These are phyloP conservation scores for Cryptococcus neoformans DNA, from an alignment of 1,284 basidiomycete species.

Conservation along the genomic window DNA sequence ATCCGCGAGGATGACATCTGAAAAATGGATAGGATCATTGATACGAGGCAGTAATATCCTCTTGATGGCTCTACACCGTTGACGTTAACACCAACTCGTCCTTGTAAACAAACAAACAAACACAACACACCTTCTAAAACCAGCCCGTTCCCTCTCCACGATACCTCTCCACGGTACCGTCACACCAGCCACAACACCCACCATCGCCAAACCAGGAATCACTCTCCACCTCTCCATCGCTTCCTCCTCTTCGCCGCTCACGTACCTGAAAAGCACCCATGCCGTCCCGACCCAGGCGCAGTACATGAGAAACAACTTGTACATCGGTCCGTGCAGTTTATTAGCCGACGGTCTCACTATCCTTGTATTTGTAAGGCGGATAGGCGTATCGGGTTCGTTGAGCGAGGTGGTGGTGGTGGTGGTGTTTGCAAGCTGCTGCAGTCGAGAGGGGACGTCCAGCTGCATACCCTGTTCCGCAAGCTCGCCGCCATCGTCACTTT, in stretches of 20 bases:
- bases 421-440: neutral
- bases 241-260: slow-evolving; percentile 58
- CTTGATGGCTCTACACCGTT: slow-evolving; percentile 57
- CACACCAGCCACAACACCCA: slow-evolving; percentile 60
- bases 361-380: slow-evolving; percentile 36
- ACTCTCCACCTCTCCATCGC: slow-evolving; percentile 70
- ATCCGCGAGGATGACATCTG: slow-evolving; percentile 92
- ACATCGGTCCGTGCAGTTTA: slow-evolving; percentile 60
- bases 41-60: slow-evolving; percentile 69
- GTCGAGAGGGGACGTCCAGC: neutral
- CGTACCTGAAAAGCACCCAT: slow-evolving; percentile 64
- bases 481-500: neutral
- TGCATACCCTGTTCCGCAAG: neutral
- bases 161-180: slow-evolving; percentile 65
- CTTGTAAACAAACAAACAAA: neutral
- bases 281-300: slow-evolving; percentile 58
- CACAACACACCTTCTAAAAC: slow-evolving; percentile 64
- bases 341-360: slow-evolving; percentile 17
- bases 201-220: slow-evolving; percentile 64
- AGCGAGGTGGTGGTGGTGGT: neutral
- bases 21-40: slow-evolving; percentile 70
- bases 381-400: slow-evolving; percentile 21
- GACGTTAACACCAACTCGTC: neutral
- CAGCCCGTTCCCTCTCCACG: slow-evolving; percentile 66
- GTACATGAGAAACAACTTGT: slow-evolving; percentile 64